These are phyloP conservation scores for Murraya paniculata DNA, from an alignment of 345 rosid genomes.

Conservation along the genomic window DNA sequence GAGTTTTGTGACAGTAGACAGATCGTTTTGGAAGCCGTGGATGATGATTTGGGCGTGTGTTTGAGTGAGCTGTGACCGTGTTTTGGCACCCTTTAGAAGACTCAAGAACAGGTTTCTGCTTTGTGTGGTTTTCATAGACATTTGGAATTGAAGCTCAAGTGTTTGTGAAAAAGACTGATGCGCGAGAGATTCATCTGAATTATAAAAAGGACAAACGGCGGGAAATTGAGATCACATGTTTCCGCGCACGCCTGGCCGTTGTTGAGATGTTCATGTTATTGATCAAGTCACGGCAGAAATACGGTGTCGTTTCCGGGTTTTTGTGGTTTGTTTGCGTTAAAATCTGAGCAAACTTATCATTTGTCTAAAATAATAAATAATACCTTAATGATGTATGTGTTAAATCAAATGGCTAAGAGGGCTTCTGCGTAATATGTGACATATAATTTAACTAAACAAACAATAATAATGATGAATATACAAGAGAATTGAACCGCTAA, in stretches of 20 bases:
- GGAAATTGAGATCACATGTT: background rate
- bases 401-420: background rate
- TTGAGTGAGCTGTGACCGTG: slow-evolving; percentile 56
- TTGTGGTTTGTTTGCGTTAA: background rate
- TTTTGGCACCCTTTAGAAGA: slow-evolving; percentile 41
- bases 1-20: slow-evolving; percentile 64
- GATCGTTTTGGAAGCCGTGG: slow-evolving; percentile 46
- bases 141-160: slow-evolving; percentile 13
- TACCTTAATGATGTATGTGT: too few relatives aligned
- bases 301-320: background rate
- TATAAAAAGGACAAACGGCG: background rate
- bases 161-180: background rate
- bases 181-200: background rate
- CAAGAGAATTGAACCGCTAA: background rate
- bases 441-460: too few relatives aligned
- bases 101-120: slow-evolving; percentile 36
- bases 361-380: too few relatives aligned
- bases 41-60: slow-evolving; percentile 62
- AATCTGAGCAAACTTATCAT: background rate
- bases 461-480: background rate
- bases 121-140: background rate
- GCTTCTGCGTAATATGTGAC: background rate
- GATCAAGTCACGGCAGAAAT: background rate
- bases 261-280: too few relatives aligned
- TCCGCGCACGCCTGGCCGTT: background rate